Evolutionary conservation across 805 yeast genomes (phyloP).

Genomic region (Komagataella phaffii): DNA sequence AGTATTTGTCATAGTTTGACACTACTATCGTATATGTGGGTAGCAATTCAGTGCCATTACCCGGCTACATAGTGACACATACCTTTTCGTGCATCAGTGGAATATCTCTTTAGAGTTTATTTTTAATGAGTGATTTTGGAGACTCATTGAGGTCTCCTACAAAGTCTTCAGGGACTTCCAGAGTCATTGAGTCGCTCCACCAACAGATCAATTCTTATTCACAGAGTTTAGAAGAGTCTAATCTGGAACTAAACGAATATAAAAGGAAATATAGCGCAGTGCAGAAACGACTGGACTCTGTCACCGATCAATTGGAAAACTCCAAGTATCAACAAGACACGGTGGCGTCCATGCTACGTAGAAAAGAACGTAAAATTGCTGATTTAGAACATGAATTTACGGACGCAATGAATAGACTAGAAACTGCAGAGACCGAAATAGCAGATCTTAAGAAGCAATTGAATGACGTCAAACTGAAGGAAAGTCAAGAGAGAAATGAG

Average conservation of each 20-base stretch:
- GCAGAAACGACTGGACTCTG: neutral
- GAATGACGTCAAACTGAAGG: constrained; percentile 16
- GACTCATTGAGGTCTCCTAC: neutral
- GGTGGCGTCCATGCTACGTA: neutral
- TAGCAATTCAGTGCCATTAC: neutral
- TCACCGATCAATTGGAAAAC: neutral
- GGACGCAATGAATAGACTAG: neutral
- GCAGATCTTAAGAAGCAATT: constrained; percentile 21
- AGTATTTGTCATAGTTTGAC: neutral
- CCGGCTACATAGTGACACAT: neutral
- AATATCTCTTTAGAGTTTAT: neutral
- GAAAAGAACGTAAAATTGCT: neutral
- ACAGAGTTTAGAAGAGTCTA: neutral
- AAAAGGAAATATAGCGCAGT: neutral
- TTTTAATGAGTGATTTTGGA: neutral
- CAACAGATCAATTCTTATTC: neutral
- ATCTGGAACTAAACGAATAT: neutral
- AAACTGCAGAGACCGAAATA: neutral
- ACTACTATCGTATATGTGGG: neutral
- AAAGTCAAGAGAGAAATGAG: neutral
- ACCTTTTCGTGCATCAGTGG: neutral
- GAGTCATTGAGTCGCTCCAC: neutral
- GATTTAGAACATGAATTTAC: neutral
- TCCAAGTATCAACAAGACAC: neutral
- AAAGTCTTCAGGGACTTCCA: neutral